Evolutionary conservation across 768 basidiomycete genomes (phyloP).

Genomic region (Termitomyces sp.): DNA sequence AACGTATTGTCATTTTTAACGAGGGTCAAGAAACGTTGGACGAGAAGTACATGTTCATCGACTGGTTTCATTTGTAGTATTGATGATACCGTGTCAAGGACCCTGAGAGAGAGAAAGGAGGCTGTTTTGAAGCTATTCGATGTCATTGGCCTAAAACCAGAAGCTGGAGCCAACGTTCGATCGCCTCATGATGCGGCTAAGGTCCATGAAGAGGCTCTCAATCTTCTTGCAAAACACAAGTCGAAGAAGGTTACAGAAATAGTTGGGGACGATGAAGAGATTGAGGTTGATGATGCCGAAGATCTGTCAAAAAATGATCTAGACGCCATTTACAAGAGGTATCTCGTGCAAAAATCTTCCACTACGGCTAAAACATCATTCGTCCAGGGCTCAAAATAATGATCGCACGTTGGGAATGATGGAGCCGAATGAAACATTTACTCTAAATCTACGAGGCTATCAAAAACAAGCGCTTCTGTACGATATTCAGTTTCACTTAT

Average conservation of each 20-base stretch:
- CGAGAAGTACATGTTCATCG: constrained; percentile 43
- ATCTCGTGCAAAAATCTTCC: constrained; percentile 6
- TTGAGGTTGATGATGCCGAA: constrained; percentile 80
- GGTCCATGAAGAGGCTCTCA: constrained; percentile 34
- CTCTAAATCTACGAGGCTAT: constrained; percentile 72
- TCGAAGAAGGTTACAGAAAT: constrained; percentile 53
- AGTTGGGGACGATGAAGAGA: constrained; percentile 77
- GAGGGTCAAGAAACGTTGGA: constrained; percentile 77
- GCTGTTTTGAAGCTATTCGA: constrained; percentile 73
- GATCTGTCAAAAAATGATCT: constrained; percentile 79
- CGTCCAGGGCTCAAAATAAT: constrained; percentile 71
- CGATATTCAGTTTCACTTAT: constrained; percentile 14
- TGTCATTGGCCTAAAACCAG: constrained; percentile 63
- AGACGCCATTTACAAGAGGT: constrained; percentile 83
- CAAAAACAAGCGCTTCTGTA: constrained; percentile 89
- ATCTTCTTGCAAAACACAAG: constrained; percentile 32
- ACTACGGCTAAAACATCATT: not conserved
- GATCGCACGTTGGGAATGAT: constrained; percentile 74
- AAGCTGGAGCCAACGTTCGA: constrained; percentile 34
- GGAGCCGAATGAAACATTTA: constrained; percentile 76
- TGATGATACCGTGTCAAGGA: constrained; percentile 18
- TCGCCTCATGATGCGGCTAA: constrained; percentile 26
- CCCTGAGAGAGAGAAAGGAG: constrained; percentile 74
- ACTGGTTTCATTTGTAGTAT: not conserved
- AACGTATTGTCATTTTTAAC: constrained; percentile 43